A percentile compares a stretch with the other conserved stretches of the same genome.
phyloP scores from a whole-genome alignment of 176 grass and related monocot genomes.

The Echinochloa phyllopogon region DNA sequence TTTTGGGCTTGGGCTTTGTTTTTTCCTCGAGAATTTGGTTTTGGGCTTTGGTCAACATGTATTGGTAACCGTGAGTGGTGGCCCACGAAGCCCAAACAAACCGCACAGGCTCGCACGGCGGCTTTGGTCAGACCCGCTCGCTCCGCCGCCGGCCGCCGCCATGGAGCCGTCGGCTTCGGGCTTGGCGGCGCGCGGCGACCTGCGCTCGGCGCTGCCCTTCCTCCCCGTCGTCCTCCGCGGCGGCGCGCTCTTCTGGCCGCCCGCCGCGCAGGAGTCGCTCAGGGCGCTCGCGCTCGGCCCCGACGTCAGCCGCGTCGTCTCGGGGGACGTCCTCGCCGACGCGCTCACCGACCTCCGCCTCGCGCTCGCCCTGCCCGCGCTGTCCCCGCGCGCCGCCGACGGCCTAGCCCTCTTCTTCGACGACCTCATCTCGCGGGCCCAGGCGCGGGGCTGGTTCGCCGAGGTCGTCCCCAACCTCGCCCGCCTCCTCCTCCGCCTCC shows the following conservation, averaged over 20 bases:
- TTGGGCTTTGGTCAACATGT: background rate
- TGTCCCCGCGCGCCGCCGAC: slow-evolving; percentile 43
- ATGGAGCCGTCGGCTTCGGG: slow-evolving; percentile 14
- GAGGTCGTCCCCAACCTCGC: slow-evolving; percentile 71
- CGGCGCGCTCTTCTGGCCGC: slow-evolving; percentile 69
- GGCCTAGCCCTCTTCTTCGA: slow-evolving; percentile 86
- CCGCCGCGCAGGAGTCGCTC: slow-evolving; percentile 59
- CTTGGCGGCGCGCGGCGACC: slow-evolving; percentile 45
- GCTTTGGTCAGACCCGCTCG: background rate
- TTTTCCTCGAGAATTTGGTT: background rate
- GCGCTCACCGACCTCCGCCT: slow-evolving; percentile 69
- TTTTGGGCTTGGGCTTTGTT: background rate
- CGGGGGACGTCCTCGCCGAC: slow-evolving; percentile 86
- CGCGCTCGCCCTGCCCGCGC: slow-evolving; percentile 50
- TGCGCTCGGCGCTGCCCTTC: slow-evolving; percentile 68
- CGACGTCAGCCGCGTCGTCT: slow-evolving; percentile 78
- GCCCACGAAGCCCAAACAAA: background rate
- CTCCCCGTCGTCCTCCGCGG: slow-evolving; percentile 65
- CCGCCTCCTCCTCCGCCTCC: slow-evolving; percentile 67
- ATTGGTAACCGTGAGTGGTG: background rate
- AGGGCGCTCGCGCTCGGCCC: slow-evolving; percentile 68
- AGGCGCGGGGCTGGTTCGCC: slow-evolving; percentile 76
- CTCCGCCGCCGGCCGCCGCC: background rate
- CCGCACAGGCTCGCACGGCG: background rate
- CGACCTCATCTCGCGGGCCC: slow-evolving; percentile 58